Percentiles rank a stretch among this genome's conserved stretches.
Evolutionary conservation across 257 asterid species (phyloP).

Genomic region (Pogostemon cablin): DNA sequence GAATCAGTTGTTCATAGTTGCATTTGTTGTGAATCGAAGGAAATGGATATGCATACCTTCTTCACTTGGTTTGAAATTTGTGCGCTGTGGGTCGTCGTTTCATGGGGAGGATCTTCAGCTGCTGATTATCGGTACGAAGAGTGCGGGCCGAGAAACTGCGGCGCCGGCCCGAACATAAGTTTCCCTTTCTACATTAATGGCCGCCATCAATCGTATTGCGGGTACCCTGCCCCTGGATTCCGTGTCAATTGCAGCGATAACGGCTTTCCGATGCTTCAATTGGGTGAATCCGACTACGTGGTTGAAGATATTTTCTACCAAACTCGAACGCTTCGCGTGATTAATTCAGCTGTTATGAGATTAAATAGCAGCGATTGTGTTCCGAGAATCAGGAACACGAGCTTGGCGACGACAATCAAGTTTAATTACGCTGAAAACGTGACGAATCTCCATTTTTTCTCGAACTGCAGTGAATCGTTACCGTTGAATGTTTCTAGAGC

Average conservation of each 20-base stretch:
- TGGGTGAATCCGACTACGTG: conserved; percentile 34
- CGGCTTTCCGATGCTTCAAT: conserved; percentile 40
- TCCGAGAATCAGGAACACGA: conserved; percentile 40
- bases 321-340: conserved; percentile 28
- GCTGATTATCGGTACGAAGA: conserved; percentile 43
- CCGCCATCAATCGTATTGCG: conserved; percentile 47
- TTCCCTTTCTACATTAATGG: conserved; percentile 58
- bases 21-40: conserved; percentile 29
- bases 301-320: conserved; percentile 43
- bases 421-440: neutral
- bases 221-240: conserved; percentile 48
- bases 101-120: conserved; percentile 31
- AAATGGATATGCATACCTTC: conserved; percentile 3
- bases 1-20: neutral
- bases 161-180: conserved; percentile 48
- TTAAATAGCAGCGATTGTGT: conserved; percentile 21
- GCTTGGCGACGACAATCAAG: neutral
- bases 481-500: neutral
- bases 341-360: conserved; percentile 30
- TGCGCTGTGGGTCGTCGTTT: conserved; percentile 35
- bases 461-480: conserved; percentile 37
- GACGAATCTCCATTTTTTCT: conserved; percentile 45
- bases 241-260: conserved; percentile 39
- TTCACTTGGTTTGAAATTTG: conserved; percentile 24
- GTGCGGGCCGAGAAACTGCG: conserved; percentile 44